phyloP scores from a whole-genome alignment of 139 green algal species.

The Coelastrella sp. region DNA sequence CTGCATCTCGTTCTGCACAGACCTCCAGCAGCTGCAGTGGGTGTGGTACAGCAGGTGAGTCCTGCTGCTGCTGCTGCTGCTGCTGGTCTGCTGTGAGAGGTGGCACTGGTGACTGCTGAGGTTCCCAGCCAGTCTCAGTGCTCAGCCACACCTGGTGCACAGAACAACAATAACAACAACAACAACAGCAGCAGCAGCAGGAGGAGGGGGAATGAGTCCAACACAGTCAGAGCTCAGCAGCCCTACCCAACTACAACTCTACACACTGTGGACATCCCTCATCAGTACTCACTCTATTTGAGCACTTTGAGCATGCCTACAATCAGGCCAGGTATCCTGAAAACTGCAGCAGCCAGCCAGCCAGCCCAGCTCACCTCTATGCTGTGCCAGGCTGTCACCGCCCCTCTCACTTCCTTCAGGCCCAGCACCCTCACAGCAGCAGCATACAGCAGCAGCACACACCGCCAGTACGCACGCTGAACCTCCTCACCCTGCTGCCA shows the following conservation, averaged over 20 bases:
- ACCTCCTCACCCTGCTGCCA: background rate
- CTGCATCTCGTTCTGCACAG: background rate
- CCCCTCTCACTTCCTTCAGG: background rate
- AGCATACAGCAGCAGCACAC: constrained; percentile 47
- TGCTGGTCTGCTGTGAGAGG: background rate
- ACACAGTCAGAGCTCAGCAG: background rate
- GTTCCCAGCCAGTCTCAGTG: constrained; percentile 32
- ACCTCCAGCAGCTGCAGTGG: background rate
- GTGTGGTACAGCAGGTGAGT: background rate
- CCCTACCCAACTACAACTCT: too few relatives aligned
- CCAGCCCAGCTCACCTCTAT: background rate
- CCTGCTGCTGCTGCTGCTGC: constrained; percentile 25
- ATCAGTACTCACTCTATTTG: too few relatives aligned
- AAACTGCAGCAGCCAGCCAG: too few relatives aligned
- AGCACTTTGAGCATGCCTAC: too few relatives aligned
- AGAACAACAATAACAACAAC: too few relatives aligned
- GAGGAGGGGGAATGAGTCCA: background rate
- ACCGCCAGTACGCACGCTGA: constrained; percentile 5
- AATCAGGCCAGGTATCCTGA: too few relatives aligned
- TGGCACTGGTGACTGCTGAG: background rate
- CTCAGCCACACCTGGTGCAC: constrained; percentile 37
- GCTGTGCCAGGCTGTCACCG: constrained; percentile 15
- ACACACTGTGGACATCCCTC: too few relatives aligned
- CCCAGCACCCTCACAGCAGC: constrained; percentile 20
- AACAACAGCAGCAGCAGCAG: background rate